Base-by-base conservation (phyloP, 106 monocot genomes). In the Phalaenopsis equestris region DNA sequence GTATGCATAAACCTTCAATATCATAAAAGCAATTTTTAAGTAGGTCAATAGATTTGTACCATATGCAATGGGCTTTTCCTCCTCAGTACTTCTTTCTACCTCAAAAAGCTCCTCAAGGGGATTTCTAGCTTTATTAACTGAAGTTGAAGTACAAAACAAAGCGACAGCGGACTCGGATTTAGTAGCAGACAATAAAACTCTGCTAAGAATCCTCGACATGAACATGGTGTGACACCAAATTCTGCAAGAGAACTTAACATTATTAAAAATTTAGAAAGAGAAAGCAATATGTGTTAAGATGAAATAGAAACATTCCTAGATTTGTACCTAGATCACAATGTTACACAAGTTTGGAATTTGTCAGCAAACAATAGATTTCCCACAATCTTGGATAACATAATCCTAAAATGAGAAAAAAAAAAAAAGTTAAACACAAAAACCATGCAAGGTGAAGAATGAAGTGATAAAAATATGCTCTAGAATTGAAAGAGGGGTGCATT, bases 71-170 rank as follows among this genome's bases (percentile, higher is more conserved):
- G 88, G 88, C 75, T 85, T 88, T 55, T 88, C 88, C 10, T 88
- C 86, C 18, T 88, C 88, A 0, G 81, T 68, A 12, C 55, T 88
- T 75, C 88, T 80, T 38, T 88, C 83, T 21, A 49, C 68, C 81
- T 88, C 88, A 52, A 88, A 88, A 67, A 88, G 78, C 57, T 86
- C 83, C 80, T 88, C 88, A 37, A 88, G 86, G 23, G 88, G 86
- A 70, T 88, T 88, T 15, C 48, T 76, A 23, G 79, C 67, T 56
- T 48, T 76, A 67, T 37, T 77, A 41, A 70, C 73, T 2, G 80
- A 47, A 48, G 65, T 48, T 19, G 77, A 76, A 67, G 78, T 77
- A 21, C 78, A 48, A 19, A 77, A 43, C 2, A 55, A 80, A 8
- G 78, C 67, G 16, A 83, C 77, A 12, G 77, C 43, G 23, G 83